phyloP scores from a whole-genome alignment of 2,329 filamentous ascomycete species.

The Magnaporthiopsis incrustans region DNA sequence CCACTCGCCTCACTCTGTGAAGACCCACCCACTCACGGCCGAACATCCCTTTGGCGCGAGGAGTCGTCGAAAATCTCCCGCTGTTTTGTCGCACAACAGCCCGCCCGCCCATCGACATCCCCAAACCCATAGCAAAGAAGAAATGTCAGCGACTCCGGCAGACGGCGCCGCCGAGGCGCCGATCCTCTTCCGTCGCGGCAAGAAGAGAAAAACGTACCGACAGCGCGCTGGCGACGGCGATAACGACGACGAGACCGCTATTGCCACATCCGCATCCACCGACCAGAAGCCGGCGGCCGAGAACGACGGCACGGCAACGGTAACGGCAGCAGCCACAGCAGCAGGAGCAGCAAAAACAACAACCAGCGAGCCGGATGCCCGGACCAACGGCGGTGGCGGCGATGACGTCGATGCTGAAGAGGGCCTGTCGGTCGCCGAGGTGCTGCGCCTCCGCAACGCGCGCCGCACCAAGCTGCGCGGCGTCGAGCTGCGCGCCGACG shows the following conservation, averaged over 20 bases:
- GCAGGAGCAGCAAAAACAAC: conserved; percentile 7
- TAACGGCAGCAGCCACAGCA: conserved; percentile 5
- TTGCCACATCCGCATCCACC: conserved; percentile 3
- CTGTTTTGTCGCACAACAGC: background rate
- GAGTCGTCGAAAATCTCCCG: too few relatives aligned
- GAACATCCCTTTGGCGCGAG: too few relatives aligned
- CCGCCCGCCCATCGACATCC: background rate
- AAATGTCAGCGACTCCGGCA: background rate
- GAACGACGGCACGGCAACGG: conserved; percentile 2
- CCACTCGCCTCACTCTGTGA: background rate
- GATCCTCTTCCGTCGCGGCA: conserved; percentile 46
- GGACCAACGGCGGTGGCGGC: background rate
- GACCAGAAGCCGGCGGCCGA: background rate
- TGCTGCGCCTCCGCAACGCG: conserved; percentile 44
- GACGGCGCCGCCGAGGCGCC: conserved; percentile 17
- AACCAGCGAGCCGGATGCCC: conserved; percentile 16
- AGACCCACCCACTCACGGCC: too few relatives aligned
- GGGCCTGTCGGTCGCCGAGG: conserved; percentile 38
- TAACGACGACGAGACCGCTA: background rate
- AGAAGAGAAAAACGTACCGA: conserved; percentile 53
- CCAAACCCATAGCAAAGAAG: background rate
- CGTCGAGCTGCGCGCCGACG: conserved; percentile 43
- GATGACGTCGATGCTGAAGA: conserved; percentile 16
- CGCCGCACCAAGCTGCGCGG: conserved; percentile 43
- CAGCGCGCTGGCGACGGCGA: conserved; percentile 29